Conservation (phyloP, 306 rosid species). For the Gastrolobium bilobum region DNA sequence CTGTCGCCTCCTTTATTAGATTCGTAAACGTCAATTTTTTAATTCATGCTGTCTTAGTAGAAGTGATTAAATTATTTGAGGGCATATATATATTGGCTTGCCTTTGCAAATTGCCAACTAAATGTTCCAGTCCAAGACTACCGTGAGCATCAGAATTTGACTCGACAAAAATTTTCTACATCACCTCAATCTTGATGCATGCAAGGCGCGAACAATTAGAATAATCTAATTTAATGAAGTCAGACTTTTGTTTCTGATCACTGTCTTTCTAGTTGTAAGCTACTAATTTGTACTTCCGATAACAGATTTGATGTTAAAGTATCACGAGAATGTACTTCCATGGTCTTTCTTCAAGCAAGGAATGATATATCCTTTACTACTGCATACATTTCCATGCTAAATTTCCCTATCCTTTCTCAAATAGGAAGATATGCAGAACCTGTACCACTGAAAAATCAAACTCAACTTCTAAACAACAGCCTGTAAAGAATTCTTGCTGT, state of each 20-base stretch:
- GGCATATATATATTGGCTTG: not conserved
- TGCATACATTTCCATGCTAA: conserved; percentile 6
- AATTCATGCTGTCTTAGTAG: not conserved
- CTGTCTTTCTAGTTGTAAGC: not conserved
- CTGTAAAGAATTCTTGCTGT: conserved; percentile 53
- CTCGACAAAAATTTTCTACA: conserved; percentile 27
- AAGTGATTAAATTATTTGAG: not conserved
- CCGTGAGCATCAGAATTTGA: not conserved
- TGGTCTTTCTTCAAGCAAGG: conserved; percentile 25
- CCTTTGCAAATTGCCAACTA: conserved; percentile 2
- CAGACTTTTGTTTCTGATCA: conserved; percentile 23
- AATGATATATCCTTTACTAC: conserved; percentile 18
- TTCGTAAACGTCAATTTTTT: not conserved
- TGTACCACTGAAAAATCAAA: conserved; percentile 15
- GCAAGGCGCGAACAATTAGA: conserved; percentile 24
- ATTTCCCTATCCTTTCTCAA: conserved; percentile 10
- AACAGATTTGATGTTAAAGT: not conserved
- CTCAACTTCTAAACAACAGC: conserved; percentile 47
- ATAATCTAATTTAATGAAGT: conserved; percentile 11
- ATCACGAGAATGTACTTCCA: conserved; percentile 1
- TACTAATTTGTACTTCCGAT: not conserved
- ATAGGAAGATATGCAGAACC: conserved; percentile 25
- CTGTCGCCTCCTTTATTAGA: too few species aligned
- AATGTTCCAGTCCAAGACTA: conserved; percentile 13
- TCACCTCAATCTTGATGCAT: not conserved